These are phyloP conservation scores for Epichloe uncinata DNA, from an alignment of 2,329 filamentous ascomycete species.

Conservation along the genomic window DNA sequence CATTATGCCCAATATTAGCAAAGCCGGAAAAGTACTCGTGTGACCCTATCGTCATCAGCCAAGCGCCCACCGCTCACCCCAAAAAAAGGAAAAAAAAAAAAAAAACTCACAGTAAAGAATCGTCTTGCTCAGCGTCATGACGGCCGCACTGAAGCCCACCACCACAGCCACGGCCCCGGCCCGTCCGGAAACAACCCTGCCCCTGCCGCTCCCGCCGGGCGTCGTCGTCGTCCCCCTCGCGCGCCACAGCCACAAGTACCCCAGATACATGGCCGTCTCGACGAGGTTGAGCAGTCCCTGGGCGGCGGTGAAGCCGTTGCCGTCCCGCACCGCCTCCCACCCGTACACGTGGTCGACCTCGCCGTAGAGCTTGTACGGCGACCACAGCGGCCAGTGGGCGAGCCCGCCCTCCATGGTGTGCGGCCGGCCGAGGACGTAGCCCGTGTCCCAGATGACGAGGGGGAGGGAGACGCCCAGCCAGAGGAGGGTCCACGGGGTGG, in stretches of 20 bases:
- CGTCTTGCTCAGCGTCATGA: slow-evolving; percentile 53
- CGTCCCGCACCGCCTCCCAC: slow-evolving; percentile 52
- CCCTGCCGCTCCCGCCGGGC: neutral
- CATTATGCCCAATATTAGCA: slow-evolving; percentile 45
- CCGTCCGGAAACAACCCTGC: slow-evolving; percentile 26
- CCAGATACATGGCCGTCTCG: slow-evolving; percentile 51
- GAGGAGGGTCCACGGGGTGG: slow-evolving; percentile 35
- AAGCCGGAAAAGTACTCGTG: slow-evolving; percentile 44
- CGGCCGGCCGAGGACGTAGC: slow-evolving; percentile 68
- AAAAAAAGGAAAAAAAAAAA: slow-evolving; percentile 8
- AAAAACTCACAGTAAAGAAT: slow-evolving; percentile 39
- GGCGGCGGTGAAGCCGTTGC: slow-evolving; percentile 64
- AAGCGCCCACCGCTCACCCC: too few relatives aligned
- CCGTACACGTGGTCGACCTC: slow-evolving; percentile 73
- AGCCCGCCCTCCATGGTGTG: slow-evolving; percentile 68
- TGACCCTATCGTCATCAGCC: slow-evolving; percentile 29
- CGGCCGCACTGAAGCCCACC: slow-evolving; percentile 36
- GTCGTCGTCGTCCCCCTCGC: too few relatives aligned
- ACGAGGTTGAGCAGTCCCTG: slow-evolving; percentile 57
- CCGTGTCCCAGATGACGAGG: slow-evolving; percentile 68
- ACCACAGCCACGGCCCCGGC: slow-evolving; percentile 31
- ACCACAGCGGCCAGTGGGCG: slow-evolving; percentile 59
- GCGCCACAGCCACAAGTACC: slow-evolving; percentile 35
- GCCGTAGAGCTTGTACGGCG: slow-evolving; percentile 70
- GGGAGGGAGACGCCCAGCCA: slow-evolving; percentile 68